A percentile compares a stretch with the other conserved stretches of the same genome.
phyloP scores from a whole-genome alignment of 1,139 yeast genomes.

The Torulaspora pretoriensis region DNA sequence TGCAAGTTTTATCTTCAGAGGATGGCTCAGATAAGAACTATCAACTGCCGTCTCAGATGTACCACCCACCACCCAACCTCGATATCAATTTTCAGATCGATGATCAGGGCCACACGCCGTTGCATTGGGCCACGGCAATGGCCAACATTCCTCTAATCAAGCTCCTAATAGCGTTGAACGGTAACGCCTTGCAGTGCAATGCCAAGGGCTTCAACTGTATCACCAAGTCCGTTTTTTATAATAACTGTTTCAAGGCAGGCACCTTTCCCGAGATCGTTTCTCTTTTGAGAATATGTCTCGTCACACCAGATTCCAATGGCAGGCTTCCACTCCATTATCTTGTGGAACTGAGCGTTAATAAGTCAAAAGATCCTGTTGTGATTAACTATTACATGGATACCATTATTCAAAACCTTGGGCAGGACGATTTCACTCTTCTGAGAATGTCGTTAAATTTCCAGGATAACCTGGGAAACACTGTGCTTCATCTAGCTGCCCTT shows the following conservation, averaged over 20 bases:
- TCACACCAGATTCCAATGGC: conserved; percentile 68
- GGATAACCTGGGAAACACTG: conserved; percentile 66
- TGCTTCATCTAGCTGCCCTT: conserved; percentile 55
- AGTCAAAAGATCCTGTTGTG: conserved; percentile 42
- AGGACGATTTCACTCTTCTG: conserved; percentile 45
- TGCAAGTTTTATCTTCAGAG: conserved; percentile 46
- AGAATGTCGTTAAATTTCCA: conserved; percentile 63
- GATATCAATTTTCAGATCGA: conserved; percentile 85
- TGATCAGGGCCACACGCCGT: conserved; percentile 92
- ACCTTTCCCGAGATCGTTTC: conserved; percentile 71
- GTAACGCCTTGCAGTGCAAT: conserved; percentile 72
- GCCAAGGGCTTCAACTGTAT: conserved; percentile 78
- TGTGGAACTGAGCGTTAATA: conserved; percentile 55
- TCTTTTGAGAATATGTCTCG: conserved; percentile 62
- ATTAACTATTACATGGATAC: conserved; percentile 41
- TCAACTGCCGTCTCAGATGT: conserved; percentile 68
- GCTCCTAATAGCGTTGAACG: conserved; percentile 60
- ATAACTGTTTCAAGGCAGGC: conserved; percentile 77
- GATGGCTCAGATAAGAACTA: conserved; percentile 71
- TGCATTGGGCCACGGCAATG: conserved; percentile 97
- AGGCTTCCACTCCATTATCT: conserved; percentile 71
- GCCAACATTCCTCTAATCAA: conserved; percentile 74
- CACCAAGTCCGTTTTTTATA: conserved; percentile 77
- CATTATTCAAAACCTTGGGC: conserved; percentile 37
- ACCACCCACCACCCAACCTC: conserved; percentile 73